Evolutionary conservation across 1,284 basidiomycete species (phyloP).

Genomic region (Cryptococcus deneoformans): DNA sequence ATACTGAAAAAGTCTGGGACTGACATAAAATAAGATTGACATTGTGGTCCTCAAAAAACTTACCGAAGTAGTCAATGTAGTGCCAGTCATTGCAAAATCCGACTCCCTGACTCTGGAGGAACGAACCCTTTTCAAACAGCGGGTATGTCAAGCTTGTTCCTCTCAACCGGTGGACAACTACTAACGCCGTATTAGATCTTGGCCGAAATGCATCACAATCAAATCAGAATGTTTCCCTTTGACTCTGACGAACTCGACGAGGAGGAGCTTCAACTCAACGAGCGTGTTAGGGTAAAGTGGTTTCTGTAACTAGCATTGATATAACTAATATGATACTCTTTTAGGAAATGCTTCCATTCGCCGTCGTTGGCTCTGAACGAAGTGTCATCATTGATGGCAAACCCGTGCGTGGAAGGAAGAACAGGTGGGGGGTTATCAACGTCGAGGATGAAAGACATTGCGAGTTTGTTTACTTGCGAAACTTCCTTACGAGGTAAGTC

Average conservation of each 20-base stretch:
- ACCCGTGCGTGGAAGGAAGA: conserved; percentile 91
- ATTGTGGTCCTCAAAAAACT: conserved; percentile 98
- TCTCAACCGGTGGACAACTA: not conserved
- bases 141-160: conserved; percentile 54
- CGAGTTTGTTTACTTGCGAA: conserved; percentile 95
- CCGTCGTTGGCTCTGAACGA: conserved; percentile 92
- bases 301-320: not conserved
- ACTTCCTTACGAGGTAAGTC: conserved; percentile 84
- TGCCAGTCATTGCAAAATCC: conserved; percentile 98
- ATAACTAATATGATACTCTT: not conserved
- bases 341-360: conserved; percentile 91
- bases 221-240: conserved; percentile 94
- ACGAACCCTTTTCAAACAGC: conserved; percentile 86
- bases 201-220: conserved; percentile 87
- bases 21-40: conserved; percentile 60
- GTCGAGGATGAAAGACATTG: conserved; percentile 96
- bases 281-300: conserved; percentile 73
- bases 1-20: conserved; percentile 2
- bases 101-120: conserved; percentile 96
- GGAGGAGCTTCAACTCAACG: conserved; percentile 81
- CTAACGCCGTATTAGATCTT: conserved; percentile 61
- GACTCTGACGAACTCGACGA: conserved; percentile 95
- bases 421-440: conserved; percentile 97
- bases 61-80: conserved; percentile 97
- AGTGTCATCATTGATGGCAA: conserved; percentile 95